Evolutionary conservation across 192 early-diverging fungal species (phyloP).

Genomic region (Entomortierella lignicola): DNA sequence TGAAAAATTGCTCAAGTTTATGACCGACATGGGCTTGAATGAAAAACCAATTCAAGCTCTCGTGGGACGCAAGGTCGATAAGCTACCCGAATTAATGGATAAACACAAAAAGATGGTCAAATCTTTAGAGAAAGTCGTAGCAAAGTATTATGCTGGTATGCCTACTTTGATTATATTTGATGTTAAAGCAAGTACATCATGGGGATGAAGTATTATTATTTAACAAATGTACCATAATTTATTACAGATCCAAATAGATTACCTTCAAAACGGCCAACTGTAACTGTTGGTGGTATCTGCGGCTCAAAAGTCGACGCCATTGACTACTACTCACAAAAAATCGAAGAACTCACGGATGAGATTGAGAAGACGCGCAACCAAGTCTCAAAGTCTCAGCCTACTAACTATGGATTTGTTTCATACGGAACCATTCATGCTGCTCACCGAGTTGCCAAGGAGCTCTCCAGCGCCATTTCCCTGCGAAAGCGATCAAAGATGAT

Average conservation of each 20-base stretch:
- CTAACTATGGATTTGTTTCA: slow-evolving; percentile 79
- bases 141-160: slow-evolving; percentile 65
- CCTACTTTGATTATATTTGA: too few species aligned
- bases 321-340: slow-evolving; percentile 73
- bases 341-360: slow-evolving; percentile 64
- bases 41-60: slow-evolving; percentile 66
- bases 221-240: too few species aligned
- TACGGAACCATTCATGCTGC: slow-evolving; percentile 66
- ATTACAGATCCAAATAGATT: slow-evolving; percentile 44
- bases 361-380: slow-evolving; percentile 64
- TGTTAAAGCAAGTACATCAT: background rate
- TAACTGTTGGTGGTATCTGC: slow-evolving; percentile 44
- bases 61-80: slow-evolving; percentile 73
- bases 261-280: slow-evolving; percentile 54
- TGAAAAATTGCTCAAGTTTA: slow-evolving; percentile 60
- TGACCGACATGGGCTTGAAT: slow-evolving; percentile 54
- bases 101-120: slow-evolving; percentile 73
- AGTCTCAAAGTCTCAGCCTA: slow-evolving; percentile 61
- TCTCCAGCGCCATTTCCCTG: slow-evolving; percentile 26
- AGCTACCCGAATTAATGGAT: slow-evolving; percentile 73
- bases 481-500: slow-evolving; percentile 27
- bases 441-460: slow-evolving; percentile 58
- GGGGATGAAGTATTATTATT: background rate
- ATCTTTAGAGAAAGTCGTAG: slow-evolving; percentile 72
- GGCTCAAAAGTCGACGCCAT: slow-evolving; percentile 74